These are phyloP conservation scores for Yamagishiella unicocca DNA, from an alignment of 139 green algal genomes.

Conservation along the genomic window DNA sequence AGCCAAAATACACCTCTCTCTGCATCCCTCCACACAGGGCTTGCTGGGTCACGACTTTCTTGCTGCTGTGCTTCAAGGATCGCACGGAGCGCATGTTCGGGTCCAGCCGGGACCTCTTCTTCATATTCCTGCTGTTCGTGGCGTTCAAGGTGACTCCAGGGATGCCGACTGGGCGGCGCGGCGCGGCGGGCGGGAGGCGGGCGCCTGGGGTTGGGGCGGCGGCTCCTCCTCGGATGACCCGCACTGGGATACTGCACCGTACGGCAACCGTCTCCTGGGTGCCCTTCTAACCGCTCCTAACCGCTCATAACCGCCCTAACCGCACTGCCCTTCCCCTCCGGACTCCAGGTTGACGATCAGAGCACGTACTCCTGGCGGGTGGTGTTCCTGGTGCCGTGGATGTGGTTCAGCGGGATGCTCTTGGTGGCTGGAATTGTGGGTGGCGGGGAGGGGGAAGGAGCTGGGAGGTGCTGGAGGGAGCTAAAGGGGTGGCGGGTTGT, in stretches of 20 bases:
- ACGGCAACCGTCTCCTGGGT: too few relatives aligned
- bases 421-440: slow-evolving; percentile 62
- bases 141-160: slow-evolving; percentile 48
- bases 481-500: too few relatives aligned
- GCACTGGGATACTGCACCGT: too few relatives aligned
- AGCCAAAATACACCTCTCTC: not conserved
- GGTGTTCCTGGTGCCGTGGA: slow-evolving; percentile 76
- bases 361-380: slow-evolving; percentile 67
- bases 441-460: not conserved
- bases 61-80: slow-evolving; percentile 60
- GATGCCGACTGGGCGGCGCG: too few relatives aligned
- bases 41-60: slow-evolving; percentile 51
- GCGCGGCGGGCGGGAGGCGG: too few relatives aligned
- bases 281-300: too few relatives aligned
- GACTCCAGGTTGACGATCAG: slow-evolving; percentile 66
- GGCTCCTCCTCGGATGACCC: too few relatives aligned
- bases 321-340: not conserved
- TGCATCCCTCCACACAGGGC: slow-evolving; percentile 45
- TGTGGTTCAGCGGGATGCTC: slow-evolving; percentile 70
- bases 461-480: too few relatives aligned
- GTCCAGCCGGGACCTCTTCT: slow-evolving; percentile 65
- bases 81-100: slow-evolving; percentile 56
- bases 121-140: slow-evolving; percentile 72
- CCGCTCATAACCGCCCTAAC: too few relatives aligned
- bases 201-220: too few relatives aligned